Percentiles rank a stretch among this genome's conserved stretches.
Evolutionary conservation across 179 eudicot genomes (phyloP).

Genomic region (Sideroxylon spinosum): DNA sequence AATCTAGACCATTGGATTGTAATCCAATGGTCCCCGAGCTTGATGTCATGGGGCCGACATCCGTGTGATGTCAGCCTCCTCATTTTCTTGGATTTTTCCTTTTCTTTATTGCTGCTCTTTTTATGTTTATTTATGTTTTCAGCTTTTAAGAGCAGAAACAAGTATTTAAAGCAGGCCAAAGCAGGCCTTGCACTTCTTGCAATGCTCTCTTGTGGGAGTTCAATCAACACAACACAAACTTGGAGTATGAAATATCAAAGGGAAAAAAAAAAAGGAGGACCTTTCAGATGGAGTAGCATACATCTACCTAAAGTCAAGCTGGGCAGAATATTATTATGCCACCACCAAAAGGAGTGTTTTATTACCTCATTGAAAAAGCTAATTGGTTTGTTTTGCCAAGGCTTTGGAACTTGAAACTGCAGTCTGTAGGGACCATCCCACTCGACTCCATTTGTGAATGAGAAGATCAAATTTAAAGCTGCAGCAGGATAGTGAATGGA

Average conservation of each 20-base stretch:
- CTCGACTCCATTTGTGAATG: conserved; percentile 82
- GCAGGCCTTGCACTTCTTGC: background rate
- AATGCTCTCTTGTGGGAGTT: background rate
- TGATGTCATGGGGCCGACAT: no score
- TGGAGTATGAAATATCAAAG: background rate
- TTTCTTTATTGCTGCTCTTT: background rate
- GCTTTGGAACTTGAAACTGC: conserved; percentile 74
- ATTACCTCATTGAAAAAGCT: conserved; percentile 64
- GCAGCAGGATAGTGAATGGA: conserved; percentile 19
- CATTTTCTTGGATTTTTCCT: no score
- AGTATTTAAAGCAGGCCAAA: background rate
- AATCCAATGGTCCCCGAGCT: no score
- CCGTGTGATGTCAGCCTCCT: no score
- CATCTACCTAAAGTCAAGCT: background rate
- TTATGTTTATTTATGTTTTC: background rate
- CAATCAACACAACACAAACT: background rate
- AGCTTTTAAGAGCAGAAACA: background rate
- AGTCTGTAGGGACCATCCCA: conserved; percentile 96
- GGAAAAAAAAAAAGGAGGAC: background rate
- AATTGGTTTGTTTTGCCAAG: conserved; percentile 58
- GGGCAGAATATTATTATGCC: background rate
- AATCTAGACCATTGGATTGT: no score
- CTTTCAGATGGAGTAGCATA: background rate
- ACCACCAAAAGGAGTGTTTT: background rate
- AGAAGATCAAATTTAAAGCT: conserved; percentile 76